Evolutionary conservation across 2,329 filamentous ascomycete genomes (phyloP).

Genomic region (Botrytis cinerea): DNA sequence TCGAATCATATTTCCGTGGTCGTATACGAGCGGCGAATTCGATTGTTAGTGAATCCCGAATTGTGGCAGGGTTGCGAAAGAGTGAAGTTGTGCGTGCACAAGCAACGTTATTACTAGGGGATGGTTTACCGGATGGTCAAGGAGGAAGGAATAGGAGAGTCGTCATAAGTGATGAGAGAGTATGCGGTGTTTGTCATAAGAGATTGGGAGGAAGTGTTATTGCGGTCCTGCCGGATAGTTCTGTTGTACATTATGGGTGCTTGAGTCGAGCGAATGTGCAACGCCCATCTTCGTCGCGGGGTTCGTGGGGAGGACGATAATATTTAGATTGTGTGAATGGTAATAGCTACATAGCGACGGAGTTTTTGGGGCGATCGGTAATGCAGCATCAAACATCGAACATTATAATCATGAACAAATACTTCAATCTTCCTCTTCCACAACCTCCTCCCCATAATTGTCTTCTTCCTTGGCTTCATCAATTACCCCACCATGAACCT

Average conservation of each 20-base stretch:
- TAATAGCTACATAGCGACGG: constrained; percentile 36
- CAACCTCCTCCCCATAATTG: constrained; percentile 82
- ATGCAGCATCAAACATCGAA: constrained; percentile 22
- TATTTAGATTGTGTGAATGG: constrained; percentile 25
- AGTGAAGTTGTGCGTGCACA: constrained; percentile 79
- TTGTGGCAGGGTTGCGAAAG: constrained; percentile 75
- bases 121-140: constrained; percentile 55
- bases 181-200: constrained; percentile 93
- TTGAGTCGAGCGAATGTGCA: constrained; percentile 55
- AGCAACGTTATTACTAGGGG: constrained; percentile 71
- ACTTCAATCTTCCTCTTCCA: constrained; percentile 60
- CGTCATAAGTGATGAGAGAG: constrained; percentile 80
- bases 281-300: constrained; percentile 31
- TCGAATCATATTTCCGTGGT: constrained; percentile 89
- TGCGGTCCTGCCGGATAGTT: constrained; percentile 81
- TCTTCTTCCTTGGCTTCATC: constrained; percentile 67
- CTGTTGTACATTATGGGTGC: constrained; percentile 81
- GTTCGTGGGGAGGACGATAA: constrained; percentile 33
- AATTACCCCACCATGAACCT: constrained; percentile 43
- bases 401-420: constrained; percentile 20
- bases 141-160: constrained; percentile 67
- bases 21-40: constrained; percentile 86
- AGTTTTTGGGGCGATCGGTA: constrained; percentile 28
- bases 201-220: constrained; percentile 88
- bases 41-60: constrained; percentile 75